Evolutionary conservation across 495 filamentous ascomycete species (phyloP), one percentile per base, ranked within the genome.

Genomic region (Penicillium daleae): DNA sequence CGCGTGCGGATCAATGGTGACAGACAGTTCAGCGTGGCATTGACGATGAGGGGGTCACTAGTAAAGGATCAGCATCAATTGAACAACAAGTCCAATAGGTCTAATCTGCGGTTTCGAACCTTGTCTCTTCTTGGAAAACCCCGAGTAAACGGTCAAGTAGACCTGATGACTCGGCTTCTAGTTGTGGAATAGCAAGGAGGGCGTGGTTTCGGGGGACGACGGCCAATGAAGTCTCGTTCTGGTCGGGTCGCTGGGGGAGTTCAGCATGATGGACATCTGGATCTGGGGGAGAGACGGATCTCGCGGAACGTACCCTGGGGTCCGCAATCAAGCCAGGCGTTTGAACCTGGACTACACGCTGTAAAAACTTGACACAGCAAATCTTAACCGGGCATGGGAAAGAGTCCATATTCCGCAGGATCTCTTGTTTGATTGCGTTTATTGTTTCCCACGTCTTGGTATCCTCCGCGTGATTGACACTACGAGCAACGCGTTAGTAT

Each of bases 331-430:
- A 76, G 39, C 92, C 93, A 15, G 88, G 89, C 7, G 93, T 97
- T 73, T 99, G 94, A 7, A 92, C 89, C 57, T 96, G 89, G 46
- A 99, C 90, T 37, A 98, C 92, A 27, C 91, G 85, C 78, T 98
- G 93, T 17, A 91, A 88, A 70, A 99, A 98, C 72, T 99, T 99
- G 82, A 97, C 90, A 76, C 95, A 97, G 82, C 92, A 94, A 70
- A 97, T 84, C 70, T 89, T 89, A 48, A 98, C 86, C 1, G 91
- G 87, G 9, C 86, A 80, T 4, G 86, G 80, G 10, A 91, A 92
- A 24, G 82, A 82, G 75, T 98, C 95, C 95, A 93, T 97, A 71
- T 93, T 85, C 51, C 83, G 87, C 61, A 97, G 74, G 59, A 99
- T 93, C 54, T 88, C 90, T 21, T 88, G 86, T 78, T 99, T 99